Percentiles rank a stretch among this genome's conserved stretches.
These are phyloP conservation scores for Dictyostelium discoideum DNA, from an alignment of 78 protist genomes.

Conservation along the genomic window DNA sequence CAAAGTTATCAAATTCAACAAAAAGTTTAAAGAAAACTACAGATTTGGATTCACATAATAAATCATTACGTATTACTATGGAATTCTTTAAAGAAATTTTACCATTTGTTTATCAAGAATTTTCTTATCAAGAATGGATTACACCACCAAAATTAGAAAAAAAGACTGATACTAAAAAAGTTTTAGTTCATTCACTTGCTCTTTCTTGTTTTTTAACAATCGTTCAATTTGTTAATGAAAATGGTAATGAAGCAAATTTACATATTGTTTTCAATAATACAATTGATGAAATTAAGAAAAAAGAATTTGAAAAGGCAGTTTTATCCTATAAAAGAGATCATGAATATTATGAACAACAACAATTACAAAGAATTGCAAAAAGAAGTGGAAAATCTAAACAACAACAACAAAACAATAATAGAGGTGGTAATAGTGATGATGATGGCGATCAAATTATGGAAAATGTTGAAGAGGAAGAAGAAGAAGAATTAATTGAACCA, in stretches of 20 bases:
- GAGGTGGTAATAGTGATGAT: background rate
- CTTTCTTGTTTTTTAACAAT: background rate
- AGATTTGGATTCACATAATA: background rate
- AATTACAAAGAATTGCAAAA: constrained; percentile 11
- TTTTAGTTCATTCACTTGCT: background rate
- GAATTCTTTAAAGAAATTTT: background rate
- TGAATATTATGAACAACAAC: background rate
- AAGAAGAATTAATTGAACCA: background rate
- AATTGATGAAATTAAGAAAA: background rate
- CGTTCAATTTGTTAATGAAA: background rate
- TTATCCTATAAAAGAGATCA: background rate
- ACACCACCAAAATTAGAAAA: background rate
- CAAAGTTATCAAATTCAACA: background rate
- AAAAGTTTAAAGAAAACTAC: background rate
- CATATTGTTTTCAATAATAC: background rate
- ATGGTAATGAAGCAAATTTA: background rate
- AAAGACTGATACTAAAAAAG: background rate
- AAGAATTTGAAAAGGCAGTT: background rate
- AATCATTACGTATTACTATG: background rate
- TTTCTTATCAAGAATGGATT: background rate
- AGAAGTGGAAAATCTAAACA: background rate
- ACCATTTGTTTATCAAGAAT: background rate
- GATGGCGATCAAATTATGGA: background rate
- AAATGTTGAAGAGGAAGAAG: constrained; percentile 14
- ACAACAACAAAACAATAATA: background rate